Conservation (phyloP, 306 rosid species). For the Gillenia trifoliata region DNA sequence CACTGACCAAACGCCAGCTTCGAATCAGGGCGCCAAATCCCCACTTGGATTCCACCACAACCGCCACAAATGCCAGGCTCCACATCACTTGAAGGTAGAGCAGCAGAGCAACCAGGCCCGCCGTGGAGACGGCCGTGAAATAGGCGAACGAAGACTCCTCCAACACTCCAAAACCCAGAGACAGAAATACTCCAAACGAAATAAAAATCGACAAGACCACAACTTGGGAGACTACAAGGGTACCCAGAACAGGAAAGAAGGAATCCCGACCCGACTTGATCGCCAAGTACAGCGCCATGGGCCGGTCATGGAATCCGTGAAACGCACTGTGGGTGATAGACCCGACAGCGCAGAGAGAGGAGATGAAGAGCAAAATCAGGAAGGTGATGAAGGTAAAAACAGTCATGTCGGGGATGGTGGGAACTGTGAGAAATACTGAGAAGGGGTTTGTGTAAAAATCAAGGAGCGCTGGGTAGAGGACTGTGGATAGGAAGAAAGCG, state of each 20-base stretch:
- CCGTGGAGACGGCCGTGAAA: not conserved
- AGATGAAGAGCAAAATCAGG: not conserved
- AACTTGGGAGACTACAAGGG: conserved; percentile 10
- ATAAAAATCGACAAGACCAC: conserved; percentile 1
- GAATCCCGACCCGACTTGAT: conserved; percentile 27
- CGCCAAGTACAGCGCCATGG: conserved; percentile 25
- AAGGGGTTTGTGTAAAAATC: not conserved
- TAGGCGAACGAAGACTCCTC: not conserved
- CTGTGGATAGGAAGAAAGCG: not conserved
- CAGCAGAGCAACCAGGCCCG: not conserved
- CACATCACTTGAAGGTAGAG: conserved; percentile 35
- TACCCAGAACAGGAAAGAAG: conserved; percentile 37
- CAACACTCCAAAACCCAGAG: not conserved
- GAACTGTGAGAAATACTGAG: not conserved
- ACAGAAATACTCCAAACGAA: not conserved
- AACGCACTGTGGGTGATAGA: conserved; percentile 34
- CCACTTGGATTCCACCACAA: not conserved
- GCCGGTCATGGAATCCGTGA: conserved; percentile 28
- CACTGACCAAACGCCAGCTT: not conserved
- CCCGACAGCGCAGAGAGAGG: conserved; percentile 22
- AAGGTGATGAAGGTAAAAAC: conserved; percentile 4
- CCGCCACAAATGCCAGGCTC: conserved; percentile 25
- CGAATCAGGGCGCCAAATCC: not conserved
- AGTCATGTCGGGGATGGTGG: not conserved
- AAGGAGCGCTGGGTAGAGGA: not conserved